Evolutionary conservation across 176 grass and related monocot genomes (phyloP).

Genomic region (Panicum miliaceum): DNA sequence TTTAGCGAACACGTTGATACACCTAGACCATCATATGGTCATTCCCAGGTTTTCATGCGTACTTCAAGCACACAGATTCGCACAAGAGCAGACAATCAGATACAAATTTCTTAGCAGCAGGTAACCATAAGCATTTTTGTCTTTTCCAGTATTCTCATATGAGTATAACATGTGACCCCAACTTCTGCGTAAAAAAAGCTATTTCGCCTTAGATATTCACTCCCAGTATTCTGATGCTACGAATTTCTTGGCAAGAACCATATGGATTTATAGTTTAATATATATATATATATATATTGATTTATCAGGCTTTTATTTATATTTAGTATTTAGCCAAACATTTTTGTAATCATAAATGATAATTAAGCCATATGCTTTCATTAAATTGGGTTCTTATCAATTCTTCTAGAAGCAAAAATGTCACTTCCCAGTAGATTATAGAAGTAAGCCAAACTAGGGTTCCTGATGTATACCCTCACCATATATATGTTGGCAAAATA

Average conservation of each 20-base stretch:
- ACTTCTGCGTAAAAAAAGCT: background rate
- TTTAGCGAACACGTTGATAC: background rate
- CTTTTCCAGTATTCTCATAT: background rate
- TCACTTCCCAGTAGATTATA: background rate
- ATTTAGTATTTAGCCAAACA: too few species aligned
- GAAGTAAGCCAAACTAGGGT: background rate
- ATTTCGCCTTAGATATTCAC: too few species aligned
- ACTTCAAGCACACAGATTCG: conserved; percentile 3
- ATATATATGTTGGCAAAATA: background rate
- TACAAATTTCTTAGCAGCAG: background rate
- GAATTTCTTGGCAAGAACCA: too few species aligned
- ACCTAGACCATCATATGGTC: background rate
- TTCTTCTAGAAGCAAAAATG: background rate
- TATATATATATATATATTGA: too few species aligned
- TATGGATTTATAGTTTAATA: too few species aligned
- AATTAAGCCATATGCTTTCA: too few species aligned
- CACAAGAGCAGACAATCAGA: background rate
- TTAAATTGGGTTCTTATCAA: background rate
- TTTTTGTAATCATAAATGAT: background rate
- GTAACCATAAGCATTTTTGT: background rate
- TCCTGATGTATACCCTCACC: too few species aligned
- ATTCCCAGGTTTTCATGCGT: conserved; percentile 3
- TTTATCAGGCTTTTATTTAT: too few species aligned
- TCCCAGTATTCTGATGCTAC: too few species aligned
- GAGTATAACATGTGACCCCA: background rate